Evolutionary conservation across 2,329 filamentous ascomycete species (phyloP), one percentile per base, ranked within the genome.

Genomic region (Bimuria novae-zelandiae): DNA sequence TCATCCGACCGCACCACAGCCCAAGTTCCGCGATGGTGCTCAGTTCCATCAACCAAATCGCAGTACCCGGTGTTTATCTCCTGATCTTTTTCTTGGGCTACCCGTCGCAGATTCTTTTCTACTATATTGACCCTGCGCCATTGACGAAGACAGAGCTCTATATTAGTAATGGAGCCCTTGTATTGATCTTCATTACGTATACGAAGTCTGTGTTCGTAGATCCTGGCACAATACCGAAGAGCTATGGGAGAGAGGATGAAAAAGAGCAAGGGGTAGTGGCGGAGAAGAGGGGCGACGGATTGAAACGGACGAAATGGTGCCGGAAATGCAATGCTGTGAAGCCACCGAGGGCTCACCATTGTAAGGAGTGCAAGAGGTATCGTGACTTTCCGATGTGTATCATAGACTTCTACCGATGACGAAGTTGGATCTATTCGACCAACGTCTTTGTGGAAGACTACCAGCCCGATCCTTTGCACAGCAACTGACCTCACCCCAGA

Each of bases 281-380:
- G 29, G 45, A 48, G 23, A 54, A 56, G 14, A 41, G 49, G 12
- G 39, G 45, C 4, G 51, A 56, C 16, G 44, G 57, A 14, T 48
- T 49, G n/a, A 62, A 73, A 54, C 72, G 60, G 36, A 64, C 75
- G 53, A 75, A 79, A 54, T 93, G 89, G 88, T 95, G 90, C 76
- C 83, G 82, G 60, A 91, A 89, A 72, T 95, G 90, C 72, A 77
- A 83, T 42, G 82, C 84, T 29, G 84, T 84, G 11, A 94, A 94
- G 67, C 89, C 90, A 1, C 85, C 87, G 0, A 80, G 90, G 59
- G 84, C 89, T 1, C 90, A 94, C 78, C 90, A 95, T 78, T 95
- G 90, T 76, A 87, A 86, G 57, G 83, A 84, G 61, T 95, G 90
- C 76, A 79, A 79, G 59, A 84, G 87, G 84, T 70, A 62, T 7